Percentiles rank a stretch among this genome's conserved stretches.
phyloP scores from a whole-genome alignment of 768 basidiomycete genomes.

The Fibroporia radiculosa region DNA sequence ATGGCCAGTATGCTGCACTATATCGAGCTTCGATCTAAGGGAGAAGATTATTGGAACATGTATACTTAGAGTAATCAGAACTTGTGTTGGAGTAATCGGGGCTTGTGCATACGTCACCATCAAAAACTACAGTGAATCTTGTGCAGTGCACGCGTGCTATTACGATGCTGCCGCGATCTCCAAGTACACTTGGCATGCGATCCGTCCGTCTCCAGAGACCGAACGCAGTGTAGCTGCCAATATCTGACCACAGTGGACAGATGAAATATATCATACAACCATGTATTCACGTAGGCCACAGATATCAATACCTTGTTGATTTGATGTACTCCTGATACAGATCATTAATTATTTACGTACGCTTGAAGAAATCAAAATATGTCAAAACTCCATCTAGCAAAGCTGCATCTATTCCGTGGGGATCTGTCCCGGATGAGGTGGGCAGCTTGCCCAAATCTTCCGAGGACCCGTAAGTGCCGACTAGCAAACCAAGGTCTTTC shows the following conservation, averaged over 20 bases:
- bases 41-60: neutral
- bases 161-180: too few species aligned
- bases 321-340: neutral
- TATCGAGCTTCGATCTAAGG: constrained; percentile 60
- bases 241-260: too few species aligned
- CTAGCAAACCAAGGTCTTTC: constrained; percentile 80
- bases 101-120: too few species aligned
- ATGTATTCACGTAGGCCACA: neutral
- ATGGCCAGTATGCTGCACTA: constrained; percentile 60
- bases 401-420: constrained; percentile 61
- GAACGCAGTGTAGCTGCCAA: too few species aligned
- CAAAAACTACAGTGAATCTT: neutral
- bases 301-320: neutral
- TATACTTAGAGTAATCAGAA: too few species aligned
- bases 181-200: too few species aligned
- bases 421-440: constrained; percentile 23
- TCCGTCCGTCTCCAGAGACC: too few species aligned
- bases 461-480: constrained; percentile 71
- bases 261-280: neutral
- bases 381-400: constrained; percentile 56
- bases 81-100: too few species aligned
- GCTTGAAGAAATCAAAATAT: constrained; percentile 56
- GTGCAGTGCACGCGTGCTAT: neutral
- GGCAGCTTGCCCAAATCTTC: constrained; percentile 30
- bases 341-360: constrained; percentile 15